A percentile compares a stretch with the other conserved stretches of the same genome.
Conservation (phyloP, 805 yeast genomes). For the Starmerella vaccinii region DNA sequence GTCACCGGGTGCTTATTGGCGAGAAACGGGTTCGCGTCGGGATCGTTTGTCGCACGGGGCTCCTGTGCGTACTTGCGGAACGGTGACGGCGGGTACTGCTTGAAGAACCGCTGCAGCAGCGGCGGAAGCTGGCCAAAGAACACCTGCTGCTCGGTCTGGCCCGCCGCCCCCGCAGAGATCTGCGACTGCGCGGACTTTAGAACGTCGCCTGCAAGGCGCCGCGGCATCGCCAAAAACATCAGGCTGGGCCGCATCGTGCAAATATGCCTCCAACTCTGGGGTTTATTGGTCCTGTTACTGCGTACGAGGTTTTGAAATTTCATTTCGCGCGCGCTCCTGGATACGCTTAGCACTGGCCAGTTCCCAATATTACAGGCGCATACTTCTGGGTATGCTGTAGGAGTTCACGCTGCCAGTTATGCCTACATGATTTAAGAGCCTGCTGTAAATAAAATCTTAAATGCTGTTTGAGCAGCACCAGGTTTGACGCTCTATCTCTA, state of each 20-base stretch:
- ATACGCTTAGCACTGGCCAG: background rate
- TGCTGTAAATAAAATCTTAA: too few relatives aligned
- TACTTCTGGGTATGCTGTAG: too few relatives aligned
- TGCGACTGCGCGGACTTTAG: conserved; percentile 28
- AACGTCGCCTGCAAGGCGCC: conserved; percentile 28
- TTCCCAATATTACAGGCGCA: too few relatives aligned
- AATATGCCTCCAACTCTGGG: background rate
- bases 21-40: conserved; percentile 74
- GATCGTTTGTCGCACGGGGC: conserved; percentile 57
- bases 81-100: conserved; percentile 78
- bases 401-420: too few relatives aligned
- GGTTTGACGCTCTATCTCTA: too few relatives aligned
- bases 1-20: conserved; percentile 79
- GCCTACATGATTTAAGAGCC: too few relatives aligned
- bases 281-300: background rate
- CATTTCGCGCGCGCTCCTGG: background rate
- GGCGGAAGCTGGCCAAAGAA: conserved; percentile 54
- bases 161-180: conserved; percentile 19
- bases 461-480: too few relatives aligned
- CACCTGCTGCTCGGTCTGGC: conserved; percentile 16
- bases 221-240: conserved; percentile 8
- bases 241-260: conserved; percentile 2
- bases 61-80: conserved; percentile 51
- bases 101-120: conserved; percentile 61
- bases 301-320: background rate